Percentiles rank a stretch among this genome's conserved stretches.
These are phyloP conservation scores for Candida xiaguanensis DNA, from an alignment of 805 yeast species.

Conservation along the genomic window DNA sequence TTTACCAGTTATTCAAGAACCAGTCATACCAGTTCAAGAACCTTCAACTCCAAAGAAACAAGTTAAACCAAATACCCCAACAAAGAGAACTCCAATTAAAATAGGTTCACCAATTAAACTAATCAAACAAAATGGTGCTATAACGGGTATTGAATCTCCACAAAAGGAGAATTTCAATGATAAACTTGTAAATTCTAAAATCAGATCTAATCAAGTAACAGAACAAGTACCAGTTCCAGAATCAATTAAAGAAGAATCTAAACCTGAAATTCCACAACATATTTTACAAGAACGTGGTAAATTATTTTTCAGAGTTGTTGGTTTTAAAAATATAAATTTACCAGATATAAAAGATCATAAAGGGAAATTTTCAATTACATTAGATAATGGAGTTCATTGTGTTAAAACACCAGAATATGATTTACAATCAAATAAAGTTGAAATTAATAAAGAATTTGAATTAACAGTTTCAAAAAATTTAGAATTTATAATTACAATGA, in stretches of 20 bases:
- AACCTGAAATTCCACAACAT: neutral
- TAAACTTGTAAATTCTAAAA: conserved; percentile 20
- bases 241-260: neutral
- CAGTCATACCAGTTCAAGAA: neutral
- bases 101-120: conserved; percentile 37
- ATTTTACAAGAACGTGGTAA: conserved; percentile 39
- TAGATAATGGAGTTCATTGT: conserved; percentile 82
- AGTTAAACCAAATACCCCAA: conserved; percentile 1
- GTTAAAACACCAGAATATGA: conserved; percentile 59
- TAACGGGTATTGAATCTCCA: conserved; percentile 16
- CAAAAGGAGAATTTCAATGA: conserved; percentile 9
- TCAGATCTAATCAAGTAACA: conserved; percentile 15
- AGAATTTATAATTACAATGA: conserved; percentile 69
- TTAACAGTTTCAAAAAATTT: conserved; percentile 57
- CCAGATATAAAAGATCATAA: conserved; percentile 41
- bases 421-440: conserved; percentile 26
- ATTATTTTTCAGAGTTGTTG: conserved; percentile 48
- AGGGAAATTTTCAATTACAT: conserved; percentile 48
- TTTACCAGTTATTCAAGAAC: neutral
- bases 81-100: conserved; percentile 26
- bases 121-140: conserved; percentile 25
- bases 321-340: conserved; percentile 43
- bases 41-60: neutral
- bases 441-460: conserved; percentile 75
- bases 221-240: conserved; percentile 16